A percentile compares a stretch with the other conserved stretches of the same genome.
Evolutionary conservation across 169 alveolate species (phyloP).

Genomic region (Perkinsus chesapeaki): DNA sequence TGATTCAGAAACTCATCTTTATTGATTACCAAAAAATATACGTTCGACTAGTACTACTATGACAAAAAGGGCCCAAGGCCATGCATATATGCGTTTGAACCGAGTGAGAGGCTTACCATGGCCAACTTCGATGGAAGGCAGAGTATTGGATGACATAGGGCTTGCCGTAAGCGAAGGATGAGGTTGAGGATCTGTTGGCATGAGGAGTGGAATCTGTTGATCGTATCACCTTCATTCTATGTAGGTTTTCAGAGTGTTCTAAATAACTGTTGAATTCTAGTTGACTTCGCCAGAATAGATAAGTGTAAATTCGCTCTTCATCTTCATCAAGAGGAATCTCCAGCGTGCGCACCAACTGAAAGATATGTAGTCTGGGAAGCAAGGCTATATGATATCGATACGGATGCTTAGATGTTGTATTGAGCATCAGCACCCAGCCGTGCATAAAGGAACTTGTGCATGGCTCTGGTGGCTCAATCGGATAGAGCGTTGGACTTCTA

Average conservation of each 20-base stretch:
- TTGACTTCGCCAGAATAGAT: not conserved
- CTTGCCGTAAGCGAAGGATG: not conserved
- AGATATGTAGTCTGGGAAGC: no score
- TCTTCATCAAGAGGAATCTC: not conserved
- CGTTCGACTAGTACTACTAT: no score
- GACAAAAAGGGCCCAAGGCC: no score
- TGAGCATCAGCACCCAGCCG: no score
- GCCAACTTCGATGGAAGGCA: not conserved
- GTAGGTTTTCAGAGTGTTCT: not conserved
- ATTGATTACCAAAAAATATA: no score
- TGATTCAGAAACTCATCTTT: no score
- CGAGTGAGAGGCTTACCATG: not conserved
- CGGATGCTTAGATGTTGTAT: no score
- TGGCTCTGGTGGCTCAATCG: no score
- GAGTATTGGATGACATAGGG: not conserved
- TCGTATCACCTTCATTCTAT: not conserved
- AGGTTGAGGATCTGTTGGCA: not conserved
- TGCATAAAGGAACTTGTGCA: no score
- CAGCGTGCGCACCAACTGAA: not conserved
- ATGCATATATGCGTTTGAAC: no score
- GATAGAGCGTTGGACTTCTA: no score
- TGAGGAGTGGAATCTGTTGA: not conserved
- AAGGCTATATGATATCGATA: no score
- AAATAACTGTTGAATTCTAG: not conserved
- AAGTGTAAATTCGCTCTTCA: not conserved